Base-by-base conservation (phyloP, 202 grass and related monocot species). In the Setaria italica region DNA sequence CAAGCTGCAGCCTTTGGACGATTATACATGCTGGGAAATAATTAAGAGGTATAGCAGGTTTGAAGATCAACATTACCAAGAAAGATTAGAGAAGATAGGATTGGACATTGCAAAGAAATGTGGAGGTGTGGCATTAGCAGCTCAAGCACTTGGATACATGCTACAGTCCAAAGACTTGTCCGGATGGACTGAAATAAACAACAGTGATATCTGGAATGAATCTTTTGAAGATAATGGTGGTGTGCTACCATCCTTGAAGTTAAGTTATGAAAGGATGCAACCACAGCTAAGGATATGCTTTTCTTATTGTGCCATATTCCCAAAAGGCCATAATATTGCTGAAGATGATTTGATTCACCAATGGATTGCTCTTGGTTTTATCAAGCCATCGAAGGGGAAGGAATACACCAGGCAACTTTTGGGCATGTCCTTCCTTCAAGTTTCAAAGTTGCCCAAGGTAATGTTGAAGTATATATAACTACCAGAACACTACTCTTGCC, bases 351-450 rank as follows among this genome's bases (percentile, higher is more conserved):
- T 81, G n/a, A 68, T 81, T 51, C 46, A 68, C 7, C 47, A 53
- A 34, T 81, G 78, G 78, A 57, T 81, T 11, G 78, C 78, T 67
- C 77, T 66, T 5, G 32, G 9, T 29, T 81, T 68, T 8, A 42
- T 6, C 5, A 6, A 69, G 16, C 67, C 49, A 37, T 43, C 9
- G 0, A 11, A 11, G 4, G 86, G 86, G 1, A 9, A 59, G 1
- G 50, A 12, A n/a, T n/a, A n/a, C n/a, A n/a, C n/a, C n/a, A n/a
- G n/a, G n/a, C n/a, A n/a, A n/a, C n/a, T n/a, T n/a, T 37, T 88
- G n/a, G 29, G 62, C 0, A 83, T 82, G 71, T 88, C 80, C 10
- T 88, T 88, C 33, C 62, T 88, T 47, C 80, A 78, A 59, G 16
- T 57, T 29, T 30, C 80, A 12, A 74, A 55, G 41, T 42, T 7